Conservation (phyloP, 345 rosid genomes). For the Eucalyptus shirleyi region DNA sequence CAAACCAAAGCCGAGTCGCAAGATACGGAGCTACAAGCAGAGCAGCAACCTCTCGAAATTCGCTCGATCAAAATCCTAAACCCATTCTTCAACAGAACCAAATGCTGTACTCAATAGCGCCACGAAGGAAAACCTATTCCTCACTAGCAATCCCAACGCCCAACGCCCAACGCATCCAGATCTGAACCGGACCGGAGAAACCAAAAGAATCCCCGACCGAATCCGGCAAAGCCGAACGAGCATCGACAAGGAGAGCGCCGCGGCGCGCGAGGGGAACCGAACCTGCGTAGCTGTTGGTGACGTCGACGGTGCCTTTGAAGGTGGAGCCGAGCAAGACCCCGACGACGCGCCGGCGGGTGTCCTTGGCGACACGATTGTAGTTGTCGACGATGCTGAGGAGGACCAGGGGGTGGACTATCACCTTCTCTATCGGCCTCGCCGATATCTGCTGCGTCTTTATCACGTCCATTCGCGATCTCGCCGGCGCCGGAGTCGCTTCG, state of each 20-base stretch:
- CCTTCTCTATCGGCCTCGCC: constrained; percentile 79
- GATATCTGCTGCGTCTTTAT: constrained; percentile 84
- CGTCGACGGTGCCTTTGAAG: constrained; percentile 81
- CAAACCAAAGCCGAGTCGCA: not conserved
- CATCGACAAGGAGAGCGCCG: not conserved
- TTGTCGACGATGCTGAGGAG: constrained; percentile 95
- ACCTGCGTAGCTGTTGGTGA: constrained; percentile 95
- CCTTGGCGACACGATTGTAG: constrained; percentile 88
- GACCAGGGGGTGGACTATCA: constrained; percentile 89
- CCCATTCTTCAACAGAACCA: not conserved
- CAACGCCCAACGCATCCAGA: not conserved
- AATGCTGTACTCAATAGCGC: not conserved
- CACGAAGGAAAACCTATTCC: not conserved
- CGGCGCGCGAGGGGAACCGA: not conserved
- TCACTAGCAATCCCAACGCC: not conserved
- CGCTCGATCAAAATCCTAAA: not conserved
- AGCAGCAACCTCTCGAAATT: not conserved
- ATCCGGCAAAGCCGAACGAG: not conserved
- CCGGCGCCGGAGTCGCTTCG: not conserved
- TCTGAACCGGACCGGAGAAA: not conserved
- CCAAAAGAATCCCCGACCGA: not conserved
- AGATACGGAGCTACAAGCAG: not conserved
- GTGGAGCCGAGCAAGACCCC: constrained; percentile 72
- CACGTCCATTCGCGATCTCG: constrained; percentile 52
- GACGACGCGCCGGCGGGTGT: constrained; percentile 78